A percentile compares a stretch with the other conserved stretches of the same genome.
These are phyloP conservation scores for Paramecium sonneborni DNA, from an alignment of 73 alveolate species.

Conservation along the genomic window DNA sequence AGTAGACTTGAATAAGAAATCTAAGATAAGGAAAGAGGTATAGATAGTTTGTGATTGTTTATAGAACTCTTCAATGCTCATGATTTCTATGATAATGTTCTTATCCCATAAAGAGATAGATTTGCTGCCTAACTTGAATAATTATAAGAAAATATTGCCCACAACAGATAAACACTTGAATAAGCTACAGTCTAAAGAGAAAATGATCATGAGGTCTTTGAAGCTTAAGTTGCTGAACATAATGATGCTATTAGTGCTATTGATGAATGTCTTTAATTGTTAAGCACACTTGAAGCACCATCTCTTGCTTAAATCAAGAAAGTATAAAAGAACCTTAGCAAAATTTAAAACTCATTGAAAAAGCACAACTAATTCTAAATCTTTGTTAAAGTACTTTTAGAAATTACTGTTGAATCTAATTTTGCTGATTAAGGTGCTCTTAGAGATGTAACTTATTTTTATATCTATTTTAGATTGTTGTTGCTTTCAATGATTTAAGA, in stretches of 20 bases:
- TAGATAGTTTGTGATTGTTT: too few species aligned
- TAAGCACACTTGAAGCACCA: constrained; percentile 6
- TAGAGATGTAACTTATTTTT: not conserved
- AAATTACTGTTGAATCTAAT: constrained; percentile 16
- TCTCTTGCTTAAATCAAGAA: constrained; percentile 45
- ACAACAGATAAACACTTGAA: constrained; percentile 5
- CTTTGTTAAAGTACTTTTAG: constrained; percentile 29
- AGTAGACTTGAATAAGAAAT: constrained; percentile 53
- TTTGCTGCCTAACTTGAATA: constrained; percentile 45
- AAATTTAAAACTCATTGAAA: constrained; percentile 16
- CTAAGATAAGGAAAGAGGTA: constrained; percentile 57
- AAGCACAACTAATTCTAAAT: constrained; percentile 6
- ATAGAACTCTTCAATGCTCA: constrained; percentile 52
- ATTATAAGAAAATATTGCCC: constrained; percentile 31
- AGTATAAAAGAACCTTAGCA: constrained; percentile 39
- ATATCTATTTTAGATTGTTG: not conserved
- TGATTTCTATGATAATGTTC: constrained; percentile 51
- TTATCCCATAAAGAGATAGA: constrained; percentile 58
- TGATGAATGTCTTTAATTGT: constrained; percentile 30
- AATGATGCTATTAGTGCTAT: constrained; percentile 34
- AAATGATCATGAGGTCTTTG: constrained; percentile 13
- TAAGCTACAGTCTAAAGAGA: constrained; percentile 22
- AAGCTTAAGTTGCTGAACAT: constrained; percentile 29
- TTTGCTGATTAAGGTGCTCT: constrained; percentile 53
- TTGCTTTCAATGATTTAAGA: constrained; percentile 20